Evolutionary conservation across 1,284 basidiomycete genomes (phyloP).

Genomic region (Leccinum subfulvum): DNA sequence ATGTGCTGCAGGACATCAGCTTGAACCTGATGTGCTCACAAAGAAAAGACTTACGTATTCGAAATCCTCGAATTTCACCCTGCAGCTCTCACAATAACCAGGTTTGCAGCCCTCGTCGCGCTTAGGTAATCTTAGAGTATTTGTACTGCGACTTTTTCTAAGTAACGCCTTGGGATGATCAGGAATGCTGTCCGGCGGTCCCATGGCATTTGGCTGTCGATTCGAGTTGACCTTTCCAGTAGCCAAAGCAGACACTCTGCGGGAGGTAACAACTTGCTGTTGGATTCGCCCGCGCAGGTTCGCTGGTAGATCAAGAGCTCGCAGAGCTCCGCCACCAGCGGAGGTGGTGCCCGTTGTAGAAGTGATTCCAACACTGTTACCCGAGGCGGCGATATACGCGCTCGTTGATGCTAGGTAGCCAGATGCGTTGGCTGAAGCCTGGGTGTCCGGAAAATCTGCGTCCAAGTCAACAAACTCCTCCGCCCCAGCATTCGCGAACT

Average conservation of each 20-base stretch:
- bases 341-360: constrained; percentile 86
- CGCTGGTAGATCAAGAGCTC: constrained; percentile 48
- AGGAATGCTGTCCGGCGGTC: constrained; percentile 61
- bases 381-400: constrained; percentile 84
- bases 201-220: constrained; percentile 53
- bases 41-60: constrained; percentile 56
- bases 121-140: constrained; percentile 69
- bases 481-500: constrained; percentile 36
- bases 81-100: constrained; percentile 98
- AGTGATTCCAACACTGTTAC: constrained; percentile 92
- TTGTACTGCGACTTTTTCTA: constrained; percentile 75
- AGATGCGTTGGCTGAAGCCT: constrained; percentile 63
- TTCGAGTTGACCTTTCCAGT: constrained; percentile 29
- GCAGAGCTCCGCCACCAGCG: constrained; percentile 49
- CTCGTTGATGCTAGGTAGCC: constrained; percentile 62
- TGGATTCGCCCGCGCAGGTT: constrained; percentile 57
- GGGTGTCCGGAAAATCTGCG: constrained; percentile 42
- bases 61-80: constrained; percentile 89
- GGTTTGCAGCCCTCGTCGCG: constrained; percentile 87
- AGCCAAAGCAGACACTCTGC: constrained; percentile 42
- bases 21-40: not conserved
- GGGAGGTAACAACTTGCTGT: constrained; percentile 63
- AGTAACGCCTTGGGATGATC: constrained; percentile 49
- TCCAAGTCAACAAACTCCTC: constrained; percentile 48
- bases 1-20: constrained; percentile 63